phyloP scores from a whole-genome alignment of 352 stramenopile species.

The Globisporangium echinulatum region DNA sequence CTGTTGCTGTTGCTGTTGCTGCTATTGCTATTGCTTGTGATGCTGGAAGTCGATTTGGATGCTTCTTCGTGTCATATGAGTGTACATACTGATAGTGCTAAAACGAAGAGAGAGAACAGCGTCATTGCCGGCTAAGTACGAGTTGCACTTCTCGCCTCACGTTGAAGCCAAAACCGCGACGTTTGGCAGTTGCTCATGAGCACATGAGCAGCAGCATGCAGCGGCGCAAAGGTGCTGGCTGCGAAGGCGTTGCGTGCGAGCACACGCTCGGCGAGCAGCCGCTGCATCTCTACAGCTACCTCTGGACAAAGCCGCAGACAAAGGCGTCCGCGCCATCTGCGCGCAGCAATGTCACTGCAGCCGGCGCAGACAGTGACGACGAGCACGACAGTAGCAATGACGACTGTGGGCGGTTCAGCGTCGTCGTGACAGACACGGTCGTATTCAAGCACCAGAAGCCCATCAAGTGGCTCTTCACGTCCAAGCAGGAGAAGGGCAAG shows the following conservation, averaged over 20 bases:
- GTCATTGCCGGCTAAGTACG: no score
- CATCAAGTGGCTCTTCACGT: conserved; percentile 68
- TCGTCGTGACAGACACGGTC: conserved; percentile 58
- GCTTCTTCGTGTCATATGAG: no score
- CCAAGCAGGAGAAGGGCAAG: conserved; percentile 60
- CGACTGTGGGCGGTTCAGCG: conserved; percentile 25
- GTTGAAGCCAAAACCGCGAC: not conserved
- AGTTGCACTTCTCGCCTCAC: no score
- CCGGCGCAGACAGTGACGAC: not conserved
- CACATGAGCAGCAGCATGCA: not conserved
- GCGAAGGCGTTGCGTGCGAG: conserved; percentile 57
- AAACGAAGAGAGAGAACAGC: no score
- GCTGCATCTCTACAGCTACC: conserved; percentile 52
- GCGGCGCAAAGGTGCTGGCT: conserved; percentile 37
- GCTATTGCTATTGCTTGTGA: no score
- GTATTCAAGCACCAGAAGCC: conserved; percentile 68
- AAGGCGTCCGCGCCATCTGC: not conserved
- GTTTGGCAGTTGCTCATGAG: not conserved
- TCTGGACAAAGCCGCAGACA: conserved; percentile 40
- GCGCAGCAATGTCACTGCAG: not conserved
- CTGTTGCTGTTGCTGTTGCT: not conserved
- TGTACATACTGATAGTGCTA: no score
- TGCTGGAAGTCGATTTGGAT: no score
- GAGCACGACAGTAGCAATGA: conserved; percentile 6
- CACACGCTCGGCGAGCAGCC: conserved; percentile 54